phyloP scores from a whole-genome alignment of 176 grass and related monocot species.

The Luzula sylvatica region DNA sequence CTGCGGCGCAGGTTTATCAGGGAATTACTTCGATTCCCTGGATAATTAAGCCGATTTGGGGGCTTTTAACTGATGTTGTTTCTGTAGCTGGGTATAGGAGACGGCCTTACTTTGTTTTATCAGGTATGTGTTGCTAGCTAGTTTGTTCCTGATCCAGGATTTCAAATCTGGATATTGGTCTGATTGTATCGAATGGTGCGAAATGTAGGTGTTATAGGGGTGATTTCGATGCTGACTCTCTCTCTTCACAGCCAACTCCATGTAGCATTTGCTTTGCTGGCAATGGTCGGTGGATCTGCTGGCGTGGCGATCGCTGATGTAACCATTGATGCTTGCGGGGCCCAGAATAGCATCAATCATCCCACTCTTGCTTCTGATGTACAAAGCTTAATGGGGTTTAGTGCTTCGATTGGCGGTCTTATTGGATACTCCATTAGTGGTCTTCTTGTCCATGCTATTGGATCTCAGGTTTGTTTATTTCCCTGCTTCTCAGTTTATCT shows the following conservation, averaged over 20 bases:
- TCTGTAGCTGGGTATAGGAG: conserved; percentile 67
- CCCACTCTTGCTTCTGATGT: conserved; percentile 68
- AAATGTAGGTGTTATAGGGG: conserved; percentile 66
- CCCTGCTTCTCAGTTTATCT: background rate
- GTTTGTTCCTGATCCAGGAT: too few species aligned
- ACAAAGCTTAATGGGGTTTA: conserved; percentile 73
- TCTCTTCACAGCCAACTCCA: conserved; percentile 58
- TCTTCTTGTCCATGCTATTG: conserved; percentile 69
- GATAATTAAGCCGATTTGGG: conserved; percentile 88
- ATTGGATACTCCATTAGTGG: conserved; percentile 85
- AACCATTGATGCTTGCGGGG: conserved; percentile 73
- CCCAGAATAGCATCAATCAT: conserved; percentile 52
- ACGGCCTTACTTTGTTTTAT: conserved; percentile 65
- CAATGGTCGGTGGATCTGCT: conserved; percentile 42
- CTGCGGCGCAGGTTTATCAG: conserved; percentile 86
- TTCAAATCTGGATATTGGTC: background rate
- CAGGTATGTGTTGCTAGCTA: conserved; percentile 50
- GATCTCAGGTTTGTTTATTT: conserved; percentile 47
- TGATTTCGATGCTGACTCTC: conserved; percentile 59
- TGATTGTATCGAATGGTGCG: conserved; percentile 2
- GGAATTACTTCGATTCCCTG: conserved; percentile 68
- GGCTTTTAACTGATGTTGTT: conserved; percentile 79
- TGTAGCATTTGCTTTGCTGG: conserved; percentile 49
- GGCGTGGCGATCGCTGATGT: conserved; percentile 75
- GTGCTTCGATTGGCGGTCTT: conserved; percentile 69